Base-by-base conservation (phyloP, 176 grass and related monocot species). In the Musa itinerans region DNA sequence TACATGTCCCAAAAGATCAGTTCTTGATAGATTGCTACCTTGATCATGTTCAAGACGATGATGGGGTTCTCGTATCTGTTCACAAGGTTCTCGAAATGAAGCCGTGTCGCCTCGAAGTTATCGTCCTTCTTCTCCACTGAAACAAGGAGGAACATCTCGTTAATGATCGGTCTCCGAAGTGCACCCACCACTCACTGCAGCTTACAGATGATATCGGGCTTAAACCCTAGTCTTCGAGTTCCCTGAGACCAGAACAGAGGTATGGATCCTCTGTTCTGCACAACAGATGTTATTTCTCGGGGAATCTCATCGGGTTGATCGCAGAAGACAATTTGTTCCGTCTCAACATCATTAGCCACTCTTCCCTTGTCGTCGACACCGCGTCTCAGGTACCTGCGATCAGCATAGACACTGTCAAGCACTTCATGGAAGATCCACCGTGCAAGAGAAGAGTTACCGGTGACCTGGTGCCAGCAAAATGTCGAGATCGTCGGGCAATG, bases 391-490 rank as follows among this genome's bases (percentile, higher is more conserved):
- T 87, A 99, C 86, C 96, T 99, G 71, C 6, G 66, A 82, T 69
- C 69, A 83, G 59, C 74, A 74, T 83, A 73, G 70, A 19, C 34
- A 43, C 34, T 5, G 34, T 43, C 34, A 43, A 43, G 4, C 34
- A 43, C 34, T 43, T 43, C 34, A 43, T 43, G 34, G 34, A 43
- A 5, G 4, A 43, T 43, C 34, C 34, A 29, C 29, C 29, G 2
- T 29, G 2, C 29, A 6, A 43, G 34, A 43, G 34, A 43, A 43
- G 34, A 43, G 4, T 43, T 43, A 0, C 34, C 34, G 34, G 34
- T 43, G 84, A 99, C 96, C 96, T 99, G 71, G 96, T 99, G 85
- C 96, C 96, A 20, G 96, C 96, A 99, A 95, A 99, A 95, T 99
- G 89, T 51, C 96, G 90, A 0, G 96, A 99, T 2, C 96, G 91